Evolutionary conservation across 2,329 filamentous ascomycete species (phyloP).

Genomic region (Diaporthe citriasiana): DNA sequence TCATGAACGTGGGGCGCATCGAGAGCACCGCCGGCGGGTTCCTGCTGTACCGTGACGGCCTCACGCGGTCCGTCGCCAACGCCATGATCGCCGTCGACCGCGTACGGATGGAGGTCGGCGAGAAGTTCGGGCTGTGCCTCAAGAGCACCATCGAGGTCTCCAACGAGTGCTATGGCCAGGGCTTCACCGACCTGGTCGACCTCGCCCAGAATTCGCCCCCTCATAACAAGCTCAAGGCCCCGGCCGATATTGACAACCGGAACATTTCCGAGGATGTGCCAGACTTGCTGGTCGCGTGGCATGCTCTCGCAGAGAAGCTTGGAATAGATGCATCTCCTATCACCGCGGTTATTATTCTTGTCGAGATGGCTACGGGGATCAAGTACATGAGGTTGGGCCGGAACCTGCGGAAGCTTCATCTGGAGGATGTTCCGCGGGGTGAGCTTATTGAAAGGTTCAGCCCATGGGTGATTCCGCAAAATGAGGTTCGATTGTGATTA

Average conservation of each 20-base stretch:
- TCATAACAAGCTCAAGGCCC: constrained; percentile 46
- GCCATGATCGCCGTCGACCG: constrained; percentile 46
- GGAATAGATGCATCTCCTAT: constrained; percentile 45
- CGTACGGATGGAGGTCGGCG: constrained; percentile 46
- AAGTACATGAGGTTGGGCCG: constrained; percentile 42
- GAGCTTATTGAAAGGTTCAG: constrained; percentile 25
- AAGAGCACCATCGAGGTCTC: constrained; percentile 45
- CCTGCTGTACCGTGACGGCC: constrained; percentile 44
- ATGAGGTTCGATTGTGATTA: not conserved
- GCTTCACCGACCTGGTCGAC: constrained; percentile 46
- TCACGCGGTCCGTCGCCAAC: constrained; percentile 43
- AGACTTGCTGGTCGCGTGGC: constrained; percentile 45
- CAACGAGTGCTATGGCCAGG: constrained; percentile 48
- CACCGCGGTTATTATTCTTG: constrained; percentile 44
- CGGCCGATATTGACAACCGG: constrained; percentile 42
- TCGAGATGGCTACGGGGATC: constrained; percentile 43
- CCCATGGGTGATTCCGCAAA: constrained; percentile 15
- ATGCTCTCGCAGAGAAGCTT: constrained; percentile 44
- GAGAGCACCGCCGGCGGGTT: constrained; percentile 48
- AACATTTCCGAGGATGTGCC: constrained; percentile 47
- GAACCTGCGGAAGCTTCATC: constrained; percentile 36
- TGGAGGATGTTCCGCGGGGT: not conserved
- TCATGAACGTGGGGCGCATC: constrained; percentile 49
- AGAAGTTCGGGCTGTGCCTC: constrained; percentile 45
- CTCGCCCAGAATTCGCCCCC: constrained; percentile 46